phyloP scores from a whole-genome alignment of 2,329 filamentous ascomycete genomes.

The Alternaria incomplexa region DNA sequence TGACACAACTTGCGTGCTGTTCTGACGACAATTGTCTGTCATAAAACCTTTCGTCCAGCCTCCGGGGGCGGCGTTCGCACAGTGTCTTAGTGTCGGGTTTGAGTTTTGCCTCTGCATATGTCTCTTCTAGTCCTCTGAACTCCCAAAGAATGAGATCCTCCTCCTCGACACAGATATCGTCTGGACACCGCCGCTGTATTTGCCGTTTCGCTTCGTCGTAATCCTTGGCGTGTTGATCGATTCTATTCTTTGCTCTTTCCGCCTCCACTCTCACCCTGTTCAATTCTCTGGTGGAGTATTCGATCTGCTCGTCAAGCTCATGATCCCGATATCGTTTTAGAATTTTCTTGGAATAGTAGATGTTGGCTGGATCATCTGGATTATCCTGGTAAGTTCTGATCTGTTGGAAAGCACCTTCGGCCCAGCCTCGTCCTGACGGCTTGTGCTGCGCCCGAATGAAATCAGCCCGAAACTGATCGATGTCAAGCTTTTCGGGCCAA shows the following conservation, averaged over 20 bases:
- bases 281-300: not conserved
- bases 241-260: not conserved
- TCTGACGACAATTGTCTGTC: not conserved
- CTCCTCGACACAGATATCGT: not conserved
- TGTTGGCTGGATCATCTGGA: not conserved
- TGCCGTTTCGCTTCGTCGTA: constrained; percentile 7
- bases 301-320: not conserved
- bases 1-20: constrained; percentile 8
- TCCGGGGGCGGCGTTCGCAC: not conserved
- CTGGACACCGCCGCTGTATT: constrained; percentile 4
- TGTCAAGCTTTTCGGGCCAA: constrained; percentile 12
- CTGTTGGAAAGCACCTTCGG: not conserved
- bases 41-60: not conserved
- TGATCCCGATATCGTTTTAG: too few relatives aligned
- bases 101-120: constrained; percentile 3
- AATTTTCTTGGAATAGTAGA: not conserved
- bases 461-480: constrained; percentile 15
- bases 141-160: constrained; percentile 18
- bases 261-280: not conserved
- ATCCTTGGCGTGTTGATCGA: not conserved
- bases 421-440: constrained; percentile 3
- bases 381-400: constrained; percentile 3
- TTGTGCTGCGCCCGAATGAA: constrained; percentile 17
- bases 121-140: constrained; percentile 6
- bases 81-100: not conserved